Percentiles rank a stretch among this genome's conserved stretches.
These are phyloP conservation scores for Lasiodiplodia citricola DNA, from an alignment of 2,329 filamentous ascomycete species.

Conservation along the genomic window DNA sequence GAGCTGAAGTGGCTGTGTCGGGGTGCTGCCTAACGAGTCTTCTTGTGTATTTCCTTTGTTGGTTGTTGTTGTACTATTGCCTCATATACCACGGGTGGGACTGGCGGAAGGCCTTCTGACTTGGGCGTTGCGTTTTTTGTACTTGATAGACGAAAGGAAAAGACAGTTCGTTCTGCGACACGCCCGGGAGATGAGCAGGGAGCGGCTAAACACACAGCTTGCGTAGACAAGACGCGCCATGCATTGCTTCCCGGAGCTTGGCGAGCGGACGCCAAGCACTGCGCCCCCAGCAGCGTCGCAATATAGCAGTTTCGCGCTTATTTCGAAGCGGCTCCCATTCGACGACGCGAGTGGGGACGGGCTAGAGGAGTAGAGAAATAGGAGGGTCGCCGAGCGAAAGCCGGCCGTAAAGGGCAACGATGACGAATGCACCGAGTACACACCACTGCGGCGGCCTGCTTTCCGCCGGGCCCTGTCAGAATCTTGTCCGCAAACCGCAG, in stretches of 20 bases:
- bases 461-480: slow-evolving; percentile 6
- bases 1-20: not conserved
- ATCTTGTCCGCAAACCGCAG: slow-evolving; percentile 2
- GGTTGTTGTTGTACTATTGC: slow-evolving; percentile 11
- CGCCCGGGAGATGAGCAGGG: slow-evolving; percentile 1
- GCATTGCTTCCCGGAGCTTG: slow-evolving; percentile 21
- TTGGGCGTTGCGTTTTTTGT: slow-evolving; percentile 4
- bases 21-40: slow-evolving; percentile 1
- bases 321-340: not conserved
- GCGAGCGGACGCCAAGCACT: slow-evolving; percentile 5
- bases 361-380: not conserved
- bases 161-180: not conserved
- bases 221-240: slow-evolving; percentile 22
- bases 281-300: slow-evolving; percentile 14
- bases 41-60: slow-evolving; percentile 1
- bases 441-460: slow-evolving; percentile 9
- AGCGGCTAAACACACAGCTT: slow-evolving; percentile 9
- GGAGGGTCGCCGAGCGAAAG: slow-evolving; percentile 1
- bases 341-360: slow-evolving; percentile 6
- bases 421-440: slow-evolving; percentile 13
- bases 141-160: not conserved
- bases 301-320: slow-evolving; percentile 21
- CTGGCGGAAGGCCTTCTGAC: slow-evolving; percentile 2
- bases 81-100: slow-evolving; percentile 20
- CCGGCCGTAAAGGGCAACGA: slow-evolving; percentile 2